Evolutionary conservation across 2,329 filamentous ascomycete genomes (phyloP), one percentile per base, ranked within the genome.

Genomic region (Cladosporium sp.): DNA sequence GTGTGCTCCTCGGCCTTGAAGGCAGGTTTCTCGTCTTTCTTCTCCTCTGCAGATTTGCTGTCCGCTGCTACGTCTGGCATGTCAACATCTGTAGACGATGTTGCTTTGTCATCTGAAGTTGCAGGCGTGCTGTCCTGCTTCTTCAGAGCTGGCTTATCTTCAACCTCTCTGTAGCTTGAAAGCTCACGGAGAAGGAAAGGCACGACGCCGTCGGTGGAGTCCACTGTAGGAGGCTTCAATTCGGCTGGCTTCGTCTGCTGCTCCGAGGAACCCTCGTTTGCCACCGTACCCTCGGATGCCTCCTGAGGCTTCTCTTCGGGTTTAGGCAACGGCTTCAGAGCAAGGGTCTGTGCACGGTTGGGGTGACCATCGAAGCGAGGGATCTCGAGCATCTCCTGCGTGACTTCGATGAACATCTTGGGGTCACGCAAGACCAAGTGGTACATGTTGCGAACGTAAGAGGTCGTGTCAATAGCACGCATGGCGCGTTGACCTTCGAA

Each of bases 1-100:
- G 92, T 91, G 71, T 99, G 91, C 34, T 97, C 89, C 51, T 96
- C 91, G 1, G 90, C 80, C 74, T 96, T 97, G 80, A 97, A 97
- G 0, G 84, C 77, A 0, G 83, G 78, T 74, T 95, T 96, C 10
- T 84, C 75, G 4, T 75, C 58, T 69, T 91, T 90, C 72, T 88
- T 68, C 85, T 55, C 82, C 77, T 65, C 64, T 63, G 32, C 64
- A 54, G 35, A 7, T 54, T 58, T 37, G 32, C 49, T 45, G 53
- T 36, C 59, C 34, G 63, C 37, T 15, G 62, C 65, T 48, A 74
- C 74, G 51, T 72, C 70, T 15, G 73, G 68, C 78, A 82, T 82
- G 51, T 83, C 80, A 17, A 81, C 71, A 69, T 83, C 80, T 9
- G 74, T 65, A 64, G 71, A 55, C 64, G 66, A 62, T 64, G 73